phyloP scores from a whole-genome alignment of 176 grass and related monocot genomes.

The Hyparrhenia diplandra region DNA sequence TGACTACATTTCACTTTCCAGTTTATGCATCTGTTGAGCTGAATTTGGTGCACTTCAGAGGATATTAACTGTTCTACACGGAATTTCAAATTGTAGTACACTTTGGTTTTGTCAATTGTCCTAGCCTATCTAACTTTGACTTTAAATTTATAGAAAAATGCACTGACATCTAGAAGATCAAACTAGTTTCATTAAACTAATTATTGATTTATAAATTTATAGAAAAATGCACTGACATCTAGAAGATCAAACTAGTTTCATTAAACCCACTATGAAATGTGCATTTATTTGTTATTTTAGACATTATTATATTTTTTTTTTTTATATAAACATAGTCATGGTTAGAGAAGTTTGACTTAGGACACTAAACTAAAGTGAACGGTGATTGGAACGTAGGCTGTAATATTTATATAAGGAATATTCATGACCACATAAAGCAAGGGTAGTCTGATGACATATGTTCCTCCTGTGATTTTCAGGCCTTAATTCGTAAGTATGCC shows the following conservation, averaged over 20 bases:
- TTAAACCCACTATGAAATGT: not conserved
- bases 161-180: not conserved
- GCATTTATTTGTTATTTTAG: not conserved
- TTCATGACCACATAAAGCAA: not conserved
- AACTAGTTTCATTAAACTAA: not conserved
- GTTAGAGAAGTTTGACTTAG: not conserved
- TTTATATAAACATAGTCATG: not conserved
- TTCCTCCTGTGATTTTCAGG: slow-evolving; percentile 39
- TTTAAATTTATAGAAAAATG: not conserved
- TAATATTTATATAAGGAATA: not conserved
- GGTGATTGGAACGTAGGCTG: not conserved
- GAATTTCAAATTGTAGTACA: not conserved
- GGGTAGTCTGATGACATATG: not conserved
- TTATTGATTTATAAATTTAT: not conserved
- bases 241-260: not conserved
- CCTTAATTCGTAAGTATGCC: slow-evolving; percentile 81
- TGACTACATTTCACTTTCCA: not conserved
- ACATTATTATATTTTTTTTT: not conserved
- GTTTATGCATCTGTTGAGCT: slow-evolving; percentile 10
- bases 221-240: not conserved
- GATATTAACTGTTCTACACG: not conserved
- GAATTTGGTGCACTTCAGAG: not conserved
- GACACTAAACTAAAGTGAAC: not conserved
- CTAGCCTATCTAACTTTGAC: not conserved
- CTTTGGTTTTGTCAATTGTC: not conserved